phyloP scores from a whole-genome alignment of 768 basidiomycete species.

The Clitopilus hobsonii region DNA sequence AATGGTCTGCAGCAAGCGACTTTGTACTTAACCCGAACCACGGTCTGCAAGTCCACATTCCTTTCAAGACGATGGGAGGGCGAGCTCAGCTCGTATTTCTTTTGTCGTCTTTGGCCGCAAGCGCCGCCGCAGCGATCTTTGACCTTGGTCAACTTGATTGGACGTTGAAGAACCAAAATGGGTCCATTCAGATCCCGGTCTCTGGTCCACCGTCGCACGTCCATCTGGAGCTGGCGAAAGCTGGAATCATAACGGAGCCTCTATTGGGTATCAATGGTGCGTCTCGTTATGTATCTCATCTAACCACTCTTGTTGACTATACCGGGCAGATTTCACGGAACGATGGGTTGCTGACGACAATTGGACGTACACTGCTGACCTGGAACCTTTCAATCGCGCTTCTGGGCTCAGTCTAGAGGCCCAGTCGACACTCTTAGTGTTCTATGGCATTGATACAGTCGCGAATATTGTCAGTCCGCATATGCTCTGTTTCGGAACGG shows the following conservation, averaged over 20 bases:
- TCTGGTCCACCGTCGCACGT: slow-evolving; percentile 49
- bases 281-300: slow-evolving; percentile 1
- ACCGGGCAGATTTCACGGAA: slow-evolving; percentile 41
- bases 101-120: neutral
- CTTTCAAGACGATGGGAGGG: neutral
- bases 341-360: slow-evolving; percentile 53
- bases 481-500: neutral
- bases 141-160: slow-evolving; percentile 43
- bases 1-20: neutral
- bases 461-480: slow-evolving; percentile 42
- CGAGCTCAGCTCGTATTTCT: neutral
- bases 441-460: slow-evolving; percentile 55
- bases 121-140: slow-evolving; percentile 19
- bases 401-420: too few species aligned
- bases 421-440: slow-evolving; percentile 39
- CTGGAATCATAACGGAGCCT: slow-evolving; percentile 51
- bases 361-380: slow-evolving; percentile 56
- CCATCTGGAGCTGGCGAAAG: slow-evolving; percentile 47
- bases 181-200: slow-evolving; percentile 46
- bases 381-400: too few species aligned
- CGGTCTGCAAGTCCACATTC: neutral
- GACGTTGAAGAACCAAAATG: slow-evolving; percentile 51
- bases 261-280: slow-evolving; percentile 49
- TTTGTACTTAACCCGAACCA: neutral
- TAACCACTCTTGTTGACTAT: neutral